phyloP scores from a whole-genome alignment of 2,329 filamentous ascomycete species.

The Calonectria pteridis region DNA sequence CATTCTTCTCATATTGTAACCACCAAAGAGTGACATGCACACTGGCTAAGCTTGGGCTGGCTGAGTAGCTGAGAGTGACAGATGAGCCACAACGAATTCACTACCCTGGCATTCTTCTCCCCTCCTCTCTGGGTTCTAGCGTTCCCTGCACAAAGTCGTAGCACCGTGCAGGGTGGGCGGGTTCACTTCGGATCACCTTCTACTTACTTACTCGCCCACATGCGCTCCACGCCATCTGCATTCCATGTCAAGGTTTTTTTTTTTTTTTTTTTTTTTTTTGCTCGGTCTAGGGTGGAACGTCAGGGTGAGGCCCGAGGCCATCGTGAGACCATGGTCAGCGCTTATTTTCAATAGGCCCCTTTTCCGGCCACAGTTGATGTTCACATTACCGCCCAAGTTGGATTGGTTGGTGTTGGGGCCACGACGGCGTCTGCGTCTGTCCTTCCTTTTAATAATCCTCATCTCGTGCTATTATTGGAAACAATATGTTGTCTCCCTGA shows the following conservation, averaged over 20 bases:
- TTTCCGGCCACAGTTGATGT: not conserved
- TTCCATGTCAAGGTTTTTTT: not conserved
- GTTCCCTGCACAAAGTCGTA: not conserved
- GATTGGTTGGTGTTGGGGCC: not conserved
- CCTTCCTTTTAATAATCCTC: conserved; percentile 13
- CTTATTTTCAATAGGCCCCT: not conserved
- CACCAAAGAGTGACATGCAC: not conserved
- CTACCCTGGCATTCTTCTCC: conserved; percentile 14
- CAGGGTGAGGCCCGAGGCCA: not conserved
- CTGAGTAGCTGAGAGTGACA: not conserved
- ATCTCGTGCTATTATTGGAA: conserved; percentile 32
- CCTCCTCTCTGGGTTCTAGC: not conserved
- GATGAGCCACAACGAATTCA: conserved; percentile 10
- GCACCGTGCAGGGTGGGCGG: not conserved
- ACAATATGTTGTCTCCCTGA: not conserved
- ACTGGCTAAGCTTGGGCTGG: not conserved
- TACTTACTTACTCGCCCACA: not conserved
- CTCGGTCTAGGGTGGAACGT: not conserved
- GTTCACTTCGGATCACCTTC: not conserved
- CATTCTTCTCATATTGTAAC: not conserved
- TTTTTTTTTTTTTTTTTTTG: not conserved
- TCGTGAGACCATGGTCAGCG: not conserved
- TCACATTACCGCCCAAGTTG: not conserved
- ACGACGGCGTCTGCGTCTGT: not conserved
- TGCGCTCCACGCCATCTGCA: not conserved